Evolutionary conservation across 768 basidiomycete species (phyloP), one percentile per base, ranked within the genome.

Genomic region (Hortiboletus campestris): DNA sequence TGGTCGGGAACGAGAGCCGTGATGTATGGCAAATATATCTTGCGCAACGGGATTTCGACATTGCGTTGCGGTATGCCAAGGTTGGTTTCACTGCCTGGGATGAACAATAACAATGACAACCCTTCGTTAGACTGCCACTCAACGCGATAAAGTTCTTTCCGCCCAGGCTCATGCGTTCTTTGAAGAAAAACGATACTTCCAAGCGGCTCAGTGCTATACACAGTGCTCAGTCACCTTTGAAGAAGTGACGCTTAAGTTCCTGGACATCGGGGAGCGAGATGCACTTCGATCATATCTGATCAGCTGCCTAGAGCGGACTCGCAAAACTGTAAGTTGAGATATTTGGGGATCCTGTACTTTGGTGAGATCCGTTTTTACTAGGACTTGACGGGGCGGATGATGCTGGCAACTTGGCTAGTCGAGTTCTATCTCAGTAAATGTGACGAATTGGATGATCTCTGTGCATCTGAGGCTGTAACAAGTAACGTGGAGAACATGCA

Each of bases 351-450:
- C 10, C 9, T 39, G 5, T 52, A 17, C 20, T 47, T 36, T 32
- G 14, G 45, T 49, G 38, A 56, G 22, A 44, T n/a, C 22, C 25
- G 16, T 12, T 12, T 42, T 31, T 31, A 41, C 36, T 53, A 98
- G 95, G 94, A 97, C 64, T 62, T 89, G 38, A 94, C 93, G 0
- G 95, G 98, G 69, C 82, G 97, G 39, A 94, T 94, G 88, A 94
- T 98, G 86, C 76, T 99, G 19, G 95, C 97, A 17, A 98, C 94
- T 0, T 99, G 97, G 97, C 84, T 99, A 13, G 88, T 97, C 31
- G 97, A 99, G 71, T 93, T 98, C 60, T 98, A 94, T 67, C 83
- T 99, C 16, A 90, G 90, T 72, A 98, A 97, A 76, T 94, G 91
- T 70, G 96, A 97, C 65, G 92, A 96, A 58, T 76, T 98, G 48